A percentile compares a stretch with the other conserved stretches of the same genome.
Evolutionary conservation across 805 yeast genomes (phyloP).

Genomic region (Cyberlindnera xylosilytica): DNA sequence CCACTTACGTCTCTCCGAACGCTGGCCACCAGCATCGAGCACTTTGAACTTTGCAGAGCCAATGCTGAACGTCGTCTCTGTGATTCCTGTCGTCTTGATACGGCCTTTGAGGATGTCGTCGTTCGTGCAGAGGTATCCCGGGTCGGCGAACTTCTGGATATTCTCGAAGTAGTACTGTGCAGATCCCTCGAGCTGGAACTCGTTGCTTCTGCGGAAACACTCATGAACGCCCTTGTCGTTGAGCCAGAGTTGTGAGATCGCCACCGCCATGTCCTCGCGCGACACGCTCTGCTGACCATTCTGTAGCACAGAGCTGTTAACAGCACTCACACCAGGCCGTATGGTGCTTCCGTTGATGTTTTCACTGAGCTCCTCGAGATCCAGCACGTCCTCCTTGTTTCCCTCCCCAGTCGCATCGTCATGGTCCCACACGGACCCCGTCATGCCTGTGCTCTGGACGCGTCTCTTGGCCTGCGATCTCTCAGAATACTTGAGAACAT

Average conservation of each 20-base stretch:
- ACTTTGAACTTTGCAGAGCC: constrained; percentile 67
- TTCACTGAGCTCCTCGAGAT: constrained; percentile 21
- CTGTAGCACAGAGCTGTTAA: constrained; percentile 15
- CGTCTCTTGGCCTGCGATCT: constrained; percentile 49
- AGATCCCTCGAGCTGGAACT: constrained; percentile 82
- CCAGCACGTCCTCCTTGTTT: constrained; percentile 4
- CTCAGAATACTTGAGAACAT: constrained; percentile 59
- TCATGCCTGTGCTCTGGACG: constrained; percentile 52
- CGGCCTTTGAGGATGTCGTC: constrained; percentile 86
- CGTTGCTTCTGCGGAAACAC: constrained; percentile 60
- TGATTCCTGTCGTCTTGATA: constrained; percentile 93
- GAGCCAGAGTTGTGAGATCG: constrained; percentile 68
- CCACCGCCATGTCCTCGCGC: constrained; percentile 62
- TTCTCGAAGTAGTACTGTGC: constrained; percentile 79
- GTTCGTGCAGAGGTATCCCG: constrained; percentile 67
- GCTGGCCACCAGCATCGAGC: constrained; percentile 95
- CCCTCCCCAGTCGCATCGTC: constrained; percentile 9
- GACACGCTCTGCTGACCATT: constrained; percentile 19
- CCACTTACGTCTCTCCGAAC: constrained; percentile 91
- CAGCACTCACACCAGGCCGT: constrained; percentile 25
- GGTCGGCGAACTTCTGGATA: constrained; percentile 60
- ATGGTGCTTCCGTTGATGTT: constrained; percentile 19
- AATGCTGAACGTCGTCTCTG: constrained; percentile 77
- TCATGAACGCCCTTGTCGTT: constrained; percentile 62
- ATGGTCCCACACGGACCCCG: constrained; percentile 30